Conservation (phyloP, 129 eudicot genomes). For the Mikania micrantha region DNA sequence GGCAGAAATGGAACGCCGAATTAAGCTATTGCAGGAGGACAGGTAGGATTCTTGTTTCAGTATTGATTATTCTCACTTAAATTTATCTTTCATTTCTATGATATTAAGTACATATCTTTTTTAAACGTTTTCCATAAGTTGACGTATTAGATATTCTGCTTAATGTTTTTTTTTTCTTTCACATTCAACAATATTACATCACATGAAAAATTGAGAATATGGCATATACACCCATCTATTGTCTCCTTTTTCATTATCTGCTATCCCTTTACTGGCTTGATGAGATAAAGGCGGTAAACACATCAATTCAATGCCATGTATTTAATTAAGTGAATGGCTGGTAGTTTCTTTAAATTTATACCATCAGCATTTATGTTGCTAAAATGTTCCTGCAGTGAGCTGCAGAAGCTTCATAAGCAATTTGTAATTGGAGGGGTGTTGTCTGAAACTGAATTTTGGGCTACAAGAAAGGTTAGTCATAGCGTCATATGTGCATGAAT, state of each 20-base stretch:
- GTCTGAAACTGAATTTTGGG: slow-evolving; percentile 95
- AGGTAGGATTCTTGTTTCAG: slow-evolving; percentile 34
- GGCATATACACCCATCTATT: not conserved
- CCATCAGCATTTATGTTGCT: slow-evolving; percentile 8
- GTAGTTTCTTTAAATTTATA: not conserved
- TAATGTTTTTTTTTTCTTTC: too few relatives aligned
- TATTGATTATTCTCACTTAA: not conserved
- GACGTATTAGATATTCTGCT: not conserved
- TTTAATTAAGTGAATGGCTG: not conserved
- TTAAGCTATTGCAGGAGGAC: slow-evolving; percentile 72
- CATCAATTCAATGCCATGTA: not conserved
- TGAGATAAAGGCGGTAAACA: not conserved
- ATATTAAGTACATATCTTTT: not conserved
- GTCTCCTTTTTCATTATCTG: not conserved
- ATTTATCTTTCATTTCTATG: not conserved
- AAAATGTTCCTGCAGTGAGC: slow-evolving; percentile 49
- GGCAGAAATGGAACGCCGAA: slow-evolving; percentile 70
- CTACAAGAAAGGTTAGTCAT: slow-evolving; percentile 79
- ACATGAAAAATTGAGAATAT: too few relatives aligned
- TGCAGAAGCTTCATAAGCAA: slow-evolving; percentile 93
- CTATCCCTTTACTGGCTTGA: not conserved
- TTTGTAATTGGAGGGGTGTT: slow-evolving; percentile 71
- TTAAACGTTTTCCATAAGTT: not conserved
- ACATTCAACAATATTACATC: not conserved
- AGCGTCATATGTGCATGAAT: not conserved